These are phyloP conservation scores for Lithocarpus polystachyus DNA, from an alignment of 306 rosid genomes.

Conservation along the genomic window DNA sequence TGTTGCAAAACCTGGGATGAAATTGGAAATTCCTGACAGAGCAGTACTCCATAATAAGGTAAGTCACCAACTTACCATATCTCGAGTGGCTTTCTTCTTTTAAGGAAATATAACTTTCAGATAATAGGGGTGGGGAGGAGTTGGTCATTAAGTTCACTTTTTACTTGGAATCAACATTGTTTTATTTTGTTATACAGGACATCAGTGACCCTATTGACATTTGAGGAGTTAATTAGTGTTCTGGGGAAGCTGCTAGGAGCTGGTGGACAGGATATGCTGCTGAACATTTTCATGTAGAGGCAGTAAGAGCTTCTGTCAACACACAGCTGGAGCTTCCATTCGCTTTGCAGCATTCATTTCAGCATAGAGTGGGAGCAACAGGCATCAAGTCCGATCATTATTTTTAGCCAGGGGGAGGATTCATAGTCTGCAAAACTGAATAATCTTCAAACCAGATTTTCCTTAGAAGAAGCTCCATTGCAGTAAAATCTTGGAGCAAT, in stretches of 20 bases:
- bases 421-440: background rate
- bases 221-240: constrained; percentile 10
- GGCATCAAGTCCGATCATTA: no score
- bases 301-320: background rate
- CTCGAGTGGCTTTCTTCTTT: background rate
- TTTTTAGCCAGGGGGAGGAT: background rate
- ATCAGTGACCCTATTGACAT: constrained; percentile 45
- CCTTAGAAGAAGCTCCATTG: background rate
- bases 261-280: background rate
- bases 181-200: constrained; percentile 41
- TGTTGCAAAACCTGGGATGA: constrained; percentile 55
- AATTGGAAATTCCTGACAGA: constrained; percentile 71
- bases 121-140: background rate
- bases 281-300: background rate
- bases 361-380: no score
- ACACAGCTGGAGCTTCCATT: background rate
- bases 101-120: background rate
- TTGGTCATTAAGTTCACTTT: background rate
- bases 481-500: background rate
- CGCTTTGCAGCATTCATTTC: background rate
- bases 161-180: background rate
- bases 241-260: constrained; percentile 12
- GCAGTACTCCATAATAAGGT: constrained; percentile 62
- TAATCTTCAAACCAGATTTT: background rate
- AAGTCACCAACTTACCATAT: background rate